Conservation (phyloP, 495 filamentous ascomycete genomes). For the Cairneyella variabilis region DNA sequence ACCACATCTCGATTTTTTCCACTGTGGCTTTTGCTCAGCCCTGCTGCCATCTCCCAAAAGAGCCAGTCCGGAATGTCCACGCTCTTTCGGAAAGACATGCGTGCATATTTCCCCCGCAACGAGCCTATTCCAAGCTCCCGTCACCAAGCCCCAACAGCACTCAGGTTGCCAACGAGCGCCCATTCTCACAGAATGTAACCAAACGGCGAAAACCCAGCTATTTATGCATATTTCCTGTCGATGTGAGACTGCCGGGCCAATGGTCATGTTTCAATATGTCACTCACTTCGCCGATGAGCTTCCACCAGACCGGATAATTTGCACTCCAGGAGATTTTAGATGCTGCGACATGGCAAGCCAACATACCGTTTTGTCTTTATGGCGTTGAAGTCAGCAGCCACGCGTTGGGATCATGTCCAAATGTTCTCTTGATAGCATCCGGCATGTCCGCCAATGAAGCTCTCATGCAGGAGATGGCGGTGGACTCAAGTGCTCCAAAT, state of each 20-base stretch:
- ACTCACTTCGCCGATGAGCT: background rate
- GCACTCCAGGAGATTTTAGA: background rate
- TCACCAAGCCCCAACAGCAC: background rate
- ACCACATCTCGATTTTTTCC: too few relatives aligned
- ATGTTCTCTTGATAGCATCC: background rate
- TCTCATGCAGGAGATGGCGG: too few relatives aligned
- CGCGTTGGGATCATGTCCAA: background rate
- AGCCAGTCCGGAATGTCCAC: too few relatives aligned
- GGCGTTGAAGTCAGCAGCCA: constrained; percentile 4
- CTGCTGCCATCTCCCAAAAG: background rate
- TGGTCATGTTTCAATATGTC: background rate
- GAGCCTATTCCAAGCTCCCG: background rate
- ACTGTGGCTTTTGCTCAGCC: constrained; percentile 3
- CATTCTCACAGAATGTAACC: background rate
- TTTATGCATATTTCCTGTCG: background rate
- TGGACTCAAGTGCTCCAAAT: too few relatives aligned
- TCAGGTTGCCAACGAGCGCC: background rate
- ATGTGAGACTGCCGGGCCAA: background rate
- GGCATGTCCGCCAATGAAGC: background rate
- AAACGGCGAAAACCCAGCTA: background rate
- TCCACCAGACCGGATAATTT: background rate
- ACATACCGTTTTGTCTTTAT: background rate
- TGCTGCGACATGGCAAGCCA: background rate
- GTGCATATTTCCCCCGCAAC: background rate
- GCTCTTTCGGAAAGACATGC: background rate